Evolutionary conservation across 139 green algal genomes (phyloP).

Genomic region (Nannochloris sp.): DNA sequence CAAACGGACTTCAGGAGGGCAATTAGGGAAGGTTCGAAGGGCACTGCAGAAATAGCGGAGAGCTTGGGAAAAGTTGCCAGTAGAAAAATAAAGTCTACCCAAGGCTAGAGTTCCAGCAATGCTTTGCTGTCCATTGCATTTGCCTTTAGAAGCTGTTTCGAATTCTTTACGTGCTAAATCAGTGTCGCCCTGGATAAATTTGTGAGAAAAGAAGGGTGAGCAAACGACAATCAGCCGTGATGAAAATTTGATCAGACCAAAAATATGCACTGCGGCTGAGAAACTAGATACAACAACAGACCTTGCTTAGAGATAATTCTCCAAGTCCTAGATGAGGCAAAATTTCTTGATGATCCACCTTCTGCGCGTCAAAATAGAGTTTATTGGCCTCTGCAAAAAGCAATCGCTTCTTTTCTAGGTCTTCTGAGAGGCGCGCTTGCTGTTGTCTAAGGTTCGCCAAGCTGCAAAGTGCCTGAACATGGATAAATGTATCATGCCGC

Average conservation of each 20-base stretch:
- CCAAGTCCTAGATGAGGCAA: slow-evolving; percentile 53
- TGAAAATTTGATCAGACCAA: not conserved
- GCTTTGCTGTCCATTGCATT: slow-evolving; percentile 49
- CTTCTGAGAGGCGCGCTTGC: slow-evolving; percentile 19
- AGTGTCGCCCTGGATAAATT: slow-evolving; percentile 31
- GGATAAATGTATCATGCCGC: slow-evolving; percentile 40
- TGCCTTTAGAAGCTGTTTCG: slow-evolving; percentile 19
- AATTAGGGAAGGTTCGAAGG: slow-evolving; percentile 51
- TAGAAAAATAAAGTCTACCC: slow-evolving; percentile 44
- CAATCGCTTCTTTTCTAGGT: slow-evolving; percentile 9
- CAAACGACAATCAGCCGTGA: not conserved
- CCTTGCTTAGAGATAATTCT: slow-evolving; percentile 47
- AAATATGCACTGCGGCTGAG: not conserved
- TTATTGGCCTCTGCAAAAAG: slow-evolving; percentile 25
- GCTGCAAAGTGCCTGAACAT: slow-evolving; percentile 65
- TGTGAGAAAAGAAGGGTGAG: not conserved
- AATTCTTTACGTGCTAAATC: slow-evolving; percentile 36
- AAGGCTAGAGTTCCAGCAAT: slow-evolving; percentile 51
- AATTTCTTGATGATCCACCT: slow-evolving; percentile 44
- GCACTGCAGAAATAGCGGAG: slow-evolving; percentile 52
- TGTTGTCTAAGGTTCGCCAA: slow-evolving; percentile 54
- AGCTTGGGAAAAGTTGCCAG: slow-evolving; percentile 48
- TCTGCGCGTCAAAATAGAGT: slow-evolving; percentile 29
- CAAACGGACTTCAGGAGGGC: slow-evolving; percentile 72
- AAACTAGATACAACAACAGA: too few species aligned